Conservation (phyloP, 2,329 filamentous ascomycete species). For the Teratosphaeria viscida region DNA sequence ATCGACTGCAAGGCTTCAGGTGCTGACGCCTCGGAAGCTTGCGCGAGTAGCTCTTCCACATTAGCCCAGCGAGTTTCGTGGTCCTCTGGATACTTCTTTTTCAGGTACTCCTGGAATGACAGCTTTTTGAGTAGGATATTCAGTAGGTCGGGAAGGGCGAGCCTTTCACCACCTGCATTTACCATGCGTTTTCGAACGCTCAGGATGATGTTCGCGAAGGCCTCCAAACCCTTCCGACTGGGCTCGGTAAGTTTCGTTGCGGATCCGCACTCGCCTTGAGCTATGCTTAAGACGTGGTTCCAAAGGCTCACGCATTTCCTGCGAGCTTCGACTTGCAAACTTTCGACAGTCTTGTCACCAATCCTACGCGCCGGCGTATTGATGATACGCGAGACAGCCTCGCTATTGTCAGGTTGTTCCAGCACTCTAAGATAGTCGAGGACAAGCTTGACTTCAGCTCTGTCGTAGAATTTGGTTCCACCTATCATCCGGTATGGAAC, state of each 20-base stretch:
- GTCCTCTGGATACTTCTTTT: slow-evolving; percentile 60
- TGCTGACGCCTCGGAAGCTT: slow-evolving; percentile 61
- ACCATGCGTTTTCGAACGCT: slow-evolving; percentile 43
- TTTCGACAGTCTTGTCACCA: slow-evolving; percentile 66
- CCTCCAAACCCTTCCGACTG: slow-evolving; percentile 46
- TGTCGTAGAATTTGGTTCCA: slow-evolving; percentile 83
- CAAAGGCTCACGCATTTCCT: slow-evolving; percentile 59
- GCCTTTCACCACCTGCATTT: not conserved
- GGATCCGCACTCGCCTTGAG: slow-evolving; percentile 42
- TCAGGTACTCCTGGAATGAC: slow-evolving; percentile 62
- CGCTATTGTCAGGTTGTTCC: slow-evolving; percentile 75
- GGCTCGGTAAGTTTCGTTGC: slow-evolving; percentile 46
- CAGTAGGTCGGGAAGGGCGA: slow-evolving; percentile 34
- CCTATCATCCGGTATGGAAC: slow-evolving; percentile 89
- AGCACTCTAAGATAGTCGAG: slow-evolving; percentile 83
- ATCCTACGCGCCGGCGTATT: slow-evolving; percentile 75
- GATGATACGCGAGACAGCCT: slow-evolving; percentile 71
- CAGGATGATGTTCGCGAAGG: slow-evolving; percentile 51
- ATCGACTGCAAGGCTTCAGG: slow-evolving; percentile 13
- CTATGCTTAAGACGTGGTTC: slow-evolving; percentile 54
- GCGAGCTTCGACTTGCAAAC: slow-evolving; percentile 67
- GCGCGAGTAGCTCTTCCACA: slow-evolving; percentile 72
- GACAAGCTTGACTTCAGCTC: slow-evolving; percentile 75
- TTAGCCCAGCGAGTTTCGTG: slow-evolving; percentile 77
- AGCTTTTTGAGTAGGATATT: slow-evolving; percentile 53